Evolutionary conservation across 2,329 filamentous ascomycete genomes (phyloP).

Genomic region (Verticillium alfalfae): DNA sequence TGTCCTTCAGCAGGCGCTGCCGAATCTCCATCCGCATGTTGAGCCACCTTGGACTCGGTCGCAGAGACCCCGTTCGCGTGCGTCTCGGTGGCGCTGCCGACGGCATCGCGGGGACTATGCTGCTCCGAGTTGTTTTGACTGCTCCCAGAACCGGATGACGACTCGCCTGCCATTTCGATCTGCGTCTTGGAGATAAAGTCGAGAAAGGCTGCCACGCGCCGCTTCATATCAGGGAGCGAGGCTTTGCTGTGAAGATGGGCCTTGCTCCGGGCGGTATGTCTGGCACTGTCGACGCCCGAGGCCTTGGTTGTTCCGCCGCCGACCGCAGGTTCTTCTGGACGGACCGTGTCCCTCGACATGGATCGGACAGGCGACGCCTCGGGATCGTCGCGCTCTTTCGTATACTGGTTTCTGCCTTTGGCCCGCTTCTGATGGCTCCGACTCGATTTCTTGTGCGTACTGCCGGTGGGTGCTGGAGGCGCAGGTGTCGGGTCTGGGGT

Average conservation of each 20-base stretch:
- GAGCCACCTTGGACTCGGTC: slow-evolving; percentile 9
- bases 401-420: slow-evolving; percentile 77
- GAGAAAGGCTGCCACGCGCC: slow-evolving; percentile 75
- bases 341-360: slow-evolving; percentile 46
- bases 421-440: slow-evolving; percentile 61
- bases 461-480: slow-evolving; percentile 28
- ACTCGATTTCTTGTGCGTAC: slow-evolving; percentile 55
- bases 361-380: slow-evolving; percentile 54
- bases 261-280: slow-evolving; percentile 48
- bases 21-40: slow-evolving; percentile 7
- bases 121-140: slow-evolving; percentile 19
- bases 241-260: slow-evolving; percentile 56
- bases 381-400: slow-evolving; percentile 63
- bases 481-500: slow-evolving; percentile 42
- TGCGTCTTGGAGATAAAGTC: slow-evolving; percentile 89
- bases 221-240: slow-evolving; percentile 83
- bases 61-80: slow-evolving; percentile 9
- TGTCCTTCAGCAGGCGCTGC: not conserved
- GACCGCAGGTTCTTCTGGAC: slow-evolving; percentile 27
- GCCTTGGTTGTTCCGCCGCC: slow-evolving; percentile 27
- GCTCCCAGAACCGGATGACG: slow-evolving; percentile 32
- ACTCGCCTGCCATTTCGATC: slow-evolving; percentile 72
- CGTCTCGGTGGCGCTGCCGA: slow-evolving; percentile 12
- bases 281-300: slow-evolving; percentile 35
- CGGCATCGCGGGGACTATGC: slow-evolving; percentile 16